phyloP scores from a whole-genome alignment of 352 stramenopile species.

The Globisporangium canariense region DNA sequence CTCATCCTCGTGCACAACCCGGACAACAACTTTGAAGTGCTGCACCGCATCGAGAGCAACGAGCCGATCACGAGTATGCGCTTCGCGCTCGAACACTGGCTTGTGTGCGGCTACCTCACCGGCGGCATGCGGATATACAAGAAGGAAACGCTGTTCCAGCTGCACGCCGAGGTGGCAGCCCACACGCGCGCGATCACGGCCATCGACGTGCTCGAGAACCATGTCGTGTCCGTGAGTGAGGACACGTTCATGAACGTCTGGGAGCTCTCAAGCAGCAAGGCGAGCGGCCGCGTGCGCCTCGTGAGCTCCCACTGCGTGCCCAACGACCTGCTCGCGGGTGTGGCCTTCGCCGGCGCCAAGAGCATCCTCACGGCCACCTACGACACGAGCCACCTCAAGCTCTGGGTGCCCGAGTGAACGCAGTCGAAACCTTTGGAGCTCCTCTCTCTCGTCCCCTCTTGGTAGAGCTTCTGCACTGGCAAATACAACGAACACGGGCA shows the following conservation, averaged over 20 bases:
- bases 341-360: slow-evolving; percentile 46
- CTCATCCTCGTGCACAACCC: slow-evolving; percentile 54
- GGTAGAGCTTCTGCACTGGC: neutral
- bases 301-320: slow-evolving; percentile 55
- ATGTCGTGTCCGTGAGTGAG: slow-evolving; percentile 62
- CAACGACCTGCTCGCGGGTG: slow-evolving; percentile 64
- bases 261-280: slow-evolving; percentile 36
- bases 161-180: slow-evolving; percentile 63
- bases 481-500: neutral
- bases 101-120: slow-evolving; percentile 58
- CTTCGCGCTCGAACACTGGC: slow-evolving; percentile 52
- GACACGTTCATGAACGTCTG: slow-evolving; percentile 83
- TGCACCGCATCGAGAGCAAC: slow-evolving; percentile 48
- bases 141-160: slow-evolving; percentile 37
- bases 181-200: slow-evolving; percentile 69
- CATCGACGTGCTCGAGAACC: slow-evolving; percentile 45
- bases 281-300: slow-evolving; percentile 33
- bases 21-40: slow-evolving; percentile 51
- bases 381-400: slow-evolving; percentile 66
- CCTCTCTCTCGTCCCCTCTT: neutral
- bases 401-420: slow-evolving; percentile 57
- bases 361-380: slow-evolving; percentile 57
- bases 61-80: slow-evolving; percentile 46
- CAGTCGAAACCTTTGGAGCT: neutral
- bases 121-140: slow-evolving; percentile 56